A percentile compares a stretch with the other conserved stretches of the same genome.
These are phyloP conservation scores for Mycena latifolia DNA, from an alignment of 768 basidiomycete genomes.

Conservation along the genomic window DNA sequence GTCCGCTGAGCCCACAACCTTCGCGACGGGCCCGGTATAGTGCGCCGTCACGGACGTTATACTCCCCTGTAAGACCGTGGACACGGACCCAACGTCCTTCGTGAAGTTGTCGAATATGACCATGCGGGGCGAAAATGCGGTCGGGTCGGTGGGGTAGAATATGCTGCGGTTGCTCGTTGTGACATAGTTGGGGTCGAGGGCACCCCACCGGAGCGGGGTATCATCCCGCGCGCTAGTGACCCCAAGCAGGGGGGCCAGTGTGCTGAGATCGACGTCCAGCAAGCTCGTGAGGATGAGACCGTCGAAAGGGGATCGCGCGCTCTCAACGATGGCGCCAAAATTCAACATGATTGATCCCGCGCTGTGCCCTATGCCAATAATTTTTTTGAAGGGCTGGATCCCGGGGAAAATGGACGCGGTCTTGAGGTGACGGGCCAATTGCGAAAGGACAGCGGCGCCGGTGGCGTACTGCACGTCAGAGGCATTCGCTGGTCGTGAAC, in stretches of 20 bases:
- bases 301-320: slow-evolving; percentile 4
- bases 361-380: slow-evolving; percentile 9
- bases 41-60: slow-evolving; percentile 1
- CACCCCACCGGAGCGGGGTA: slow-evolving; percentile 5
- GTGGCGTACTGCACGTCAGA: slow-evolving; percentile 11
- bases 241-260: neutral
- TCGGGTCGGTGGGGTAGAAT: slow-evolving; percentile 8
- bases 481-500: slow-evolving; percentile 5
- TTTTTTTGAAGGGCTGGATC: slow-evolving; percentile 4
- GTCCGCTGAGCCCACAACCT: slow-evolving; percentile 5
- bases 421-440: slow-evolving; percentile 3
- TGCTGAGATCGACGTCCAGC: neutral
- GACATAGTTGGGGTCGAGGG: slow-evolving; percentile 7
- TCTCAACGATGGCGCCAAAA: neutral
- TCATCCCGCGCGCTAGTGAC: slow-evolving; percentile 9
- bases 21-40: slow-evolving; percentile 12
- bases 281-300: slow-evolving; percentile 4
- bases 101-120: slow-evolving; percentile 10
- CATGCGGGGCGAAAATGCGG: slow-evolving; percentile 8
- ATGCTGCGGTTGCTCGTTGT: slow-evolving; percentile 9
- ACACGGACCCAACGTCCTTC: slow-evolving; percentile 6
- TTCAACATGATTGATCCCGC: neutral
- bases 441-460: neutral
- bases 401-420: slow-evolving; percentile 5
- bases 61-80: neutral